Evolutionary conservation across 306 rosid genomes (phyloP), one percentile per base, ranked within the genome.

Genomic region (Lithocarpus polystachyus): DNA sequence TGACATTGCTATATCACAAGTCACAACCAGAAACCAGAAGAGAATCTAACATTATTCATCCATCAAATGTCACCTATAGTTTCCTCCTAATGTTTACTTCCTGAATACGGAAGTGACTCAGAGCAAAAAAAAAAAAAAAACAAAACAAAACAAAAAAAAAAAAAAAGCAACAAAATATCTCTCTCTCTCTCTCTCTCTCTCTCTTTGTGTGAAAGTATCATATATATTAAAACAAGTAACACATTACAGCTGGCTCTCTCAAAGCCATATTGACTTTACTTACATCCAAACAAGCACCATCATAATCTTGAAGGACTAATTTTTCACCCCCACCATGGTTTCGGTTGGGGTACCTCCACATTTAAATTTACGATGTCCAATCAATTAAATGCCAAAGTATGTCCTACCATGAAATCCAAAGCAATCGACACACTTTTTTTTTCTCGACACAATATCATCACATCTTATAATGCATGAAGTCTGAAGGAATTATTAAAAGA

Each of bases 231-330:
- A 69, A 79, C 60, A 78, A 72, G 45, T 17, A 74, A 61, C 56
- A 70, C 70, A 22, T 37, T 70, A 84, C 86, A 88, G 82, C 90
- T 83, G 90, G 86, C 40, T 69, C 83, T 86, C 75, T 83, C 71
- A 78, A 77, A 79, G 75, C 55, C 67, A 75, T 71, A 73, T 88
- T 81, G 84, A 85, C 83, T 85, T 85, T 80, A 68, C 70, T 72
- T 73, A 73, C 75, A 68, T 80, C 88, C 79, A 83, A 80, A 84
- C 73, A 73, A 75, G 81, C 87, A 87, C 72, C 77, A 83, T 88
- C 83, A 82, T 88, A 74, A 77, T 80, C 67, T 61, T 83, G 52
- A 67, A 67, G 68, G 83, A 80, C 83, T 77, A 80, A 81, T 73
- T 15, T 74, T 62, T 78, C 74, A 71, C 70, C 77, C 75, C 73